Percentiles rank a stretch among this genome's conserved stretches.
phyloP scores from a whole-genome alignment of 1,284 basidiomycete genomes.

The Cryptococcus deneoformans region DNA sequence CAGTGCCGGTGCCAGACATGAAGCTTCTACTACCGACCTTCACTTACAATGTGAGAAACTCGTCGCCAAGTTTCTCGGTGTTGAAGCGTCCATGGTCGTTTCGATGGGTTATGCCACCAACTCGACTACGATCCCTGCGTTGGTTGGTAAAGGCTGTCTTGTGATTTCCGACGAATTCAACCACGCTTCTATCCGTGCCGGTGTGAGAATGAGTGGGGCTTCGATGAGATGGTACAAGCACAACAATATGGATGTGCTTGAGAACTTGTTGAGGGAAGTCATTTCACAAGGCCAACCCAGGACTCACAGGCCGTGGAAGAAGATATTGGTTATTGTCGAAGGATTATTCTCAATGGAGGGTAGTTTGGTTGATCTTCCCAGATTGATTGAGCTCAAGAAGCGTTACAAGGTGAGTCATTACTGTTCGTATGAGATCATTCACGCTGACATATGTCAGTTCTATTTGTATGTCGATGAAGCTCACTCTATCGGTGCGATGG shows the following conservation, averaged over 20 bases:
- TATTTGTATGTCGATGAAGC: conserved; percentile 96
- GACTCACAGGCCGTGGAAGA: conserved; percentile 98
- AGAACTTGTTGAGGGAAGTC: conserved; percentile 78
- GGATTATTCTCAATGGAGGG: conserved; percentile 99
- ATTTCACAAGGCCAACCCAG: conserved; percentile 97
- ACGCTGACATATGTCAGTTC: conserved; percentile 60
- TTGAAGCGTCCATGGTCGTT: conserved; percentile 82
- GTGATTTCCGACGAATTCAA: conserved; percentile 98
- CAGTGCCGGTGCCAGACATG: conserved; percentile 72
- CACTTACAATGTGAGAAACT: conserved; percentile 79
- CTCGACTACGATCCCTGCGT: conserved; percentile 88
- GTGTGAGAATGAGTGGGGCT: conserved; percentile 84
- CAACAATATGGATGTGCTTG: conserved; percentile 85
- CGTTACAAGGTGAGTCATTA: conserved; percentile 77
- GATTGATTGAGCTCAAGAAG: conserved; percentile 81
- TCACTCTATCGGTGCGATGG: conserved; percentile 94
- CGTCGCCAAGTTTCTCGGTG: conserved; percentile 84
- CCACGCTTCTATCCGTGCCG: conserved; percentile 93
- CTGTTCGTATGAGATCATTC: background rate
- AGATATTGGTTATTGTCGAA: conserved; percentile 93
- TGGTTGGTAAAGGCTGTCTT: conserved; percentile 86
- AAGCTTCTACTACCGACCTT: conserved; percentile 79
- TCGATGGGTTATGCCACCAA: conserved; percentile 99
- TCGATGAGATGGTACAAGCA: conserved; percentile 95
- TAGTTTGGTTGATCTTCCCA: conserved; percentile 81